Conservation (phyloP, 305 asterid genomes). For the Fraxinus angustifolia region DNA sequence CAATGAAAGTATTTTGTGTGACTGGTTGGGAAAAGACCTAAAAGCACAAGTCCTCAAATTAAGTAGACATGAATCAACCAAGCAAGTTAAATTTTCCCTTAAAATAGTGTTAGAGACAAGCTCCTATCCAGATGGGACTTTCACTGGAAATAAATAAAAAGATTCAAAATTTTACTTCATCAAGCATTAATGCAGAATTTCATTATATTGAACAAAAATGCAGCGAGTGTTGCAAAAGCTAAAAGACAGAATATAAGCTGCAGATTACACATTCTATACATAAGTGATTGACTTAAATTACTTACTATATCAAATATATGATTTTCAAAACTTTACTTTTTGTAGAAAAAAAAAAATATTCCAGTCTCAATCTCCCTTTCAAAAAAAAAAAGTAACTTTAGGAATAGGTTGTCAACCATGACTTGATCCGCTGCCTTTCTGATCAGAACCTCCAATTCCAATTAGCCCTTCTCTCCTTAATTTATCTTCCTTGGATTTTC, state of each 20-base stretch:
- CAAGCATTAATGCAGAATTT: neutral
- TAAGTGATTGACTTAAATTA: neutral
- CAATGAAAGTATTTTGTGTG: too few relatives aligned
- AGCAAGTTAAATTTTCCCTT: neutral
- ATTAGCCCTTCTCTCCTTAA: conserved; percentile 72
- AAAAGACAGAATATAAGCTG: neutral
- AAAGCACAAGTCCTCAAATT: too few relatives aligned
- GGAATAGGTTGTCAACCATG: conserved; percentile 18
- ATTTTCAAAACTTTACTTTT: neutral
- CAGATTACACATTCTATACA: neutral
- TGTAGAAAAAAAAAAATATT: neutral
- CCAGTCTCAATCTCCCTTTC: neutral
- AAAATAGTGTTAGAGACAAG: neutral
- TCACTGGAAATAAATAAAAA: neutral
- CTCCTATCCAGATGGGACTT: neutral
- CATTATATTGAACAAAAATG: neutral
- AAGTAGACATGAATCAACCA: too few relatives aligned
- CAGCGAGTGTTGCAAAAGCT: neutral
- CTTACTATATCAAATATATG: neutral
- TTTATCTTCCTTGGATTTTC: conserved; percentile 82
- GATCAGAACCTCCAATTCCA: conserved; percentile 56
- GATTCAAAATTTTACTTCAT: neutral
- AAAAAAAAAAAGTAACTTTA: neutral
- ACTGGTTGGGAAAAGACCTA: too few relatives aligned
- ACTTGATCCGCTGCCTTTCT: conserved; percentile 46